phyloP scores from a whole-genome alignment of 139 green algal species.

The Auxenochlorella protothecoides region DNA sequence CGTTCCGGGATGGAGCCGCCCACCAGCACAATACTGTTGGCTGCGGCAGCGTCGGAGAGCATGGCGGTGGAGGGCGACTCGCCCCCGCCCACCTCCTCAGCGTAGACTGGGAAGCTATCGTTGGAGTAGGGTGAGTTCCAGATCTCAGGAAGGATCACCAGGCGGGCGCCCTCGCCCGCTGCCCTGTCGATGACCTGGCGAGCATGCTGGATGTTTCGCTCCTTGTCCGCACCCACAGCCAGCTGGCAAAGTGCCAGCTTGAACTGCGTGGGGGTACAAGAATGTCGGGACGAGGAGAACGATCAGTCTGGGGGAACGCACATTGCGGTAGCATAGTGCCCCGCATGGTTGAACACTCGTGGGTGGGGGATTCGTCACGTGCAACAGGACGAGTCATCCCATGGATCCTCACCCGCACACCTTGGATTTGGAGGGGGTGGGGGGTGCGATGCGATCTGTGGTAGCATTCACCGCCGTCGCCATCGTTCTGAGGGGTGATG shows the following conservation, averaged over 20 bases:
- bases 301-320: too few species aligned
- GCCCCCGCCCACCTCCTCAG: constrained; percentile 73
- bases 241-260: constrained; percentile 93
- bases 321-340: too few species aligned
- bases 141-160: constrained; percentile 90
- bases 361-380: too few species aligned
- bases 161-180: constrained; percentile 39
- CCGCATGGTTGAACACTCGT: too few species aligned
- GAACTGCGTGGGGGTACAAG: constrained; percentile 39
- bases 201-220: constrained; percentile 67
- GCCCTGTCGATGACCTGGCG: constrained; percentile 53
- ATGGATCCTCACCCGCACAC: too few species aligned
- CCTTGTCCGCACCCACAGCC: constrained; percentile 63
- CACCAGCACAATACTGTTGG: constrained; percentile 37
- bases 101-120: constrained; percentile 83
- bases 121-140: constrained; percentile 98
- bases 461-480: too few species aligned
- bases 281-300: not conserved
- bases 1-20: constrained; percentile 80
- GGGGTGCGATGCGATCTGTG: too few species aligned
- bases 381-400: too few species aligned
- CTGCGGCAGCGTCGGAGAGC: constrained; percentile 26
- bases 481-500: too few species aligned
- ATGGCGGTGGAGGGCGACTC: constrained; percentile 29
- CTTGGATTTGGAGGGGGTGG: too few species aligned